Conservation (phyloP, 1,284 basidiomycete genomes). For the Puccinia novopanici region DNA sequence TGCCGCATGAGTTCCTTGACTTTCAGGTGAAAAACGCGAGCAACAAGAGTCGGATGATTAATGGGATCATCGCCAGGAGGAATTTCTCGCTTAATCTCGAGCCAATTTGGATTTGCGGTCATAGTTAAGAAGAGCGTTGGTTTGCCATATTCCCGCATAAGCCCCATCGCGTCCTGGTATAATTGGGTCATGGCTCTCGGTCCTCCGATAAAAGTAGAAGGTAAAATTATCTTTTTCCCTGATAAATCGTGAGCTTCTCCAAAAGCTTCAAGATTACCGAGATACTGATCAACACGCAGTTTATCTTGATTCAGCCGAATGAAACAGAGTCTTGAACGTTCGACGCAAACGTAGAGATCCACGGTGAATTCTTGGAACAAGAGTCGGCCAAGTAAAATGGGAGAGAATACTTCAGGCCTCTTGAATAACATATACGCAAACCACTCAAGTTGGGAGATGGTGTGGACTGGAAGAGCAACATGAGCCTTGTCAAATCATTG, state of each 20-base stretch:
- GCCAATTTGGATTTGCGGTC: slow-evolving; percentile 61
- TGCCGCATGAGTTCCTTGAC: not conserved
- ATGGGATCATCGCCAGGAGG: not conserved
- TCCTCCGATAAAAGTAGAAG: slow-evolving; percentile 60
- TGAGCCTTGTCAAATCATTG: not conserved
- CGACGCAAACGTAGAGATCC: not conserved
- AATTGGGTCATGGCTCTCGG: slow-evolving; percentile 59
- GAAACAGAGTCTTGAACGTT: not conserved
- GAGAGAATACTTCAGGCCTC: not conserved
- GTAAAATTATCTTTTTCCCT: slow-evolving; percentile 58
- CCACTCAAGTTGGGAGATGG: not conserved
- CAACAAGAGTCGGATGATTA: not conserved
- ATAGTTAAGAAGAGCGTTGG: slow-evolving; percentile 61
- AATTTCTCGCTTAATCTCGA: not conserved
- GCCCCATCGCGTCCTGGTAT: slow-evolving; percentile 59
- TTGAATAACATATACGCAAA: not conserved
- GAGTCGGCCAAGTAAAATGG: not conserved
- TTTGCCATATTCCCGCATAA: slow-evolving; percentile 57
- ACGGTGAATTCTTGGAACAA: slow-evolving; percentile 15
- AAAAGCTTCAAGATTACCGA: not conserved
- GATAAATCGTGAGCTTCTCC: no score
- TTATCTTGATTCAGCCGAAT: not conserved
- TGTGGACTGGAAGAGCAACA: not conserved
- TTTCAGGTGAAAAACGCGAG: slow-evolving; percentile 17
- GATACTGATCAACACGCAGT: not conserved